phyloP scores from a whole-genome alignment of 192 early-diverging fungal species.

The Umbelopsis vinacea region DNA sequence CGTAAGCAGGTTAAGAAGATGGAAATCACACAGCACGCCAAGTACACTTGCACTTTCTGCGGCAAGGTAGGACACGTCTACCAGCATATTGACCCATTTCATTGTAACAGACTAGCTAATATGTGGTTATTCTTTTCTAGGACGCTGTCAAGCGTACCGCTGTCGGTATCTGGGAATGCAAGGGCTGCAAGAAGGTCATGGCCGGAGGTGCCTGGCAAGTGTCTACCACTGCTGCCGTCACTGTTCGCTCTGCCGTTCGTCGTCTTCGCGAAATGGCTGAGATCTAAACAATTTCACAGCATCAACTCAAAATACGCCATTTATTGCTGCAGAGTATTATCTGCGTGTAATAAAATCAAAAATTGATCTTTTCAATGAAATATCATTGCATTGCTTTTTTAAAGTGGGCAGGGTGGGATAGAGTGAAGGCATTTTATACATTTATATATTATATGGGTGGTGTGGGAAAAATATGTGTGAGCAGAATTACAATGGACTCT shows the following conservation, averaged over 20 bases:
- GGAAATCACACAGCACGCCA: conserved; percentile 99
- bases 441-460: neutral
- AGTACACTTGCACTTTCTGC: conserved; percentile 99
- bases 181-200: conserved; percentile 90
- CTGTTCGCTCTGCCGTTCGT: conserved; percentile 93
- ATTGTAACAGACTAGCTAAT: neutral
- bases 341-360: conserved; percentile 19
- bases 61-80: conserved; percentile 71
- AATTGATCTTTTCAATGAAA: conserved; percentile 5
- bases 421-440: neutral
- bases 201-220: conserved; percentile 98
- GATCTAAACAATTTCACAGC: conserved; percentile 60
- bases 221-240: conserved; percentile 87
- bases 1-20: conserved; percentile 98
- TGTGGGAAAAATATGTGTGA: neutral
- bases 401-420: neutral
- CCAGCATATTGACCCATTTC: neutral
- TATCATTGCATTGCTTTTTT: neutral
- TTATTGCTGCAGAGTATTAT: conserved; percentile 13
- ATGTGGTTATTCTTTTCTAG: conserved; percentile 38
- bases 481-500: neutral
- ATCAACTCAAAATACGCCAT: conserved; percentile 5
- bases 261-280: conserved; percentile 96
- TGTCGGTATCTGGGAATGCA: conserved; percentile 99
- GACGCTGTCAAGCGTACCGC: conserved; percentile 91